phyloP scores from a whole-genome alignment of 495 filamentous ascomycete species.

The Astrothelium macrocarpum region DNA sequence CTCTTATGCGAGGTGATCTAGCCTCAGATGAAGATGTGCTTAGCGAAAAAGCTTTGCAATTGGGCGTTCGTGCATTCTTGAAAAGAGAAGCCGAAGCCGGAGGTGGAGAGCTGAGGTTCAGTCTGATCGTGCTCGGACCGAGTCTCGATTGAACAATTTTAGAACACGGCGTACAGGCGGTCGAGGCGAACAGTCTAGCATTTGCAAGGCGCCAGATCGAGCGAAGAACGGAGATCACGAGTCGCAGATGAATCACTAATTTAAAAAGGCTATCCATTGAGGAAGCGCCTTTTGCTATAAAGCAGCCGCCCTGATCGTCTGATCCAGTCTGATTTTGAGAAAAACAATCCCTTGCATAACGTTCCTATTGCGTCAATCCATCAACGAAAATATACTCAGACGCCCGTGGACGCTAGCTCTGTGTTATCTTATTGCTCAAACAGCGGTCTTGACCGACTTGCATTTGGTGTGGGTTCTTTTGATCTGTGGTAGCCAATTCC shows the following conservation, averaged over 20 bases:
- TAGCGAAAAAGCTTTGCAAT: conserved; percentile 51
- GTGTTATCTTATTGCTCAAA: background rate
- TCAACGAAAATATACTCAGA: background rate
- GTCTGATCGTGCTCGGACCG: conserved; percentile 44
- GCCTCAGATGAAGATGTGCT: conserved; percentile 58
- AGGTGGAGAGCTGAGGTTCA: conserved; percentile 44
- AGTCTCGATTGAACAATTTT: conserved; percentile 26
- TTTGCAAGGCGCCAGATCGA: background rate
- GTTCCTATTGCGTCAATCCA: background rate
- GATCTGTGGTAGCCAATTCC: background rate
- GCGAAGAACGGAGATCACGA: background rate
- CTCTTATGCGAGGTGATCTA: conserved; percentile 57
- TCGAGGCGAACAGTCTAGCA: conserved; percentile 2
- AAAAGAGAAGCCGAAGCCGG: conserved; percentile 41
- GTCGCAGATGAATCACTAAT: background rate
- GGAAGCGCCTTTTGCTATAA: background rate
- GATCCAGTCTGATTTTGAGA: background rate
- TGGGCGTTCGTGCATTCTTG: conserved; percentile 50
- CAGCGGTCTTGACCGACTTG: background rate
- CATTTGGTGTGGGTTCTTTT: background rate
- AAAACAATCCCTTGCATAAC: background rate
- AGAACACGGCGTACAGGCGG: background rate
- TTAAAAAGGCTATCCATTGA: background rate
- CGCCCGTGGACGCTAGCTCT: background rate
- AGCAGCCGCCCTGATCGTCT: background rate